phyloP scores from a whole-genome alignment of 2,329 filamentous ascomycete genomes.

The Fusarium tjaetaba region DNA sequence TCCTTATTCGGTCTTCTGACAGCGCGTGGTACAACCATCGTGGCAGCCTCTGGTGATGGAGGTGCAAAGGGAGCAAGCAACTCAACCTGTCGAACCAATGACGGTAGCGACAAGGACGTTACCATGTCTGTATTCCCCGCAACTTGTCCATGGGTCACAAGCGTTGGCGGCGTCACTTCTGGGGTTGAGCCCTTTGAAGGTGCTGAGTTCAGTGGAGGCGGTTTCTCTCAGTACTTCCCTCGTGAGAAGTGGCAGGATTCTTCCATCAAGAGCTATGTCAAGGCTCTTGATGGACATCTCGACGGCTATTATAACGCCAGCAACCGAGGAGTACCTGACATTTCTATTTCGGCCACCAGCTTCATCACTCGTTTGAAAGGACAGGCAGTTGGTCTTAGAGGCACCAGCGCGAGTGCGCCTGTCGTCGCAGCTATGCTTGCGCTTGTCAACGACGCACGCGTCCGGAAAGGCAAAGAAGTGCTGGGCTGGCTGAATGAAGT shows the following conservation, averaged over 20 bases:
- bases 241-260: conserved; percentile 58
- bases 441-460: conserved; percentile 63
- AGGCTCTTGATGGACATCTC: conserved; percentile 54
- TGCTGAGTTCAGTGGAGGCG: conserved; percentile 59
- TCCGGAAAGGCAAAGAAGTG: conserved; percentile 57
- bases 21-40: conserved; percentile 61
- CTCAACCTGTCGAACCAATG: conserved; percentile 67
- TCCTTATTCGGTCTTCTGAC: conserved; percentile 63
- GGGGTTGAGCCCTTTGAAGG: conserved; percentile 51
- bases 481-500: conserved; percentile 65
- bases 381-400: conserved; percentile 44
- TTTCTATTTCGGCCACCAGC: conserved; percentile 66
- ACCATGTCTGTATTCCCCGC: conserved; percentile 72
- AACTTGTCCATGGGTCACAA: conserved; percentile 74
- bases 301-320: conserved; percentile 55
- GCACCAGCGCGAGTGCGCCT: conserved; percentile 64
- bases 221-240: conserved; percentile 62
- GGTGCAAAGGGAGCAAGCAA: conserved; percentile 56
- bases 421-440: conserved; percentile 65
- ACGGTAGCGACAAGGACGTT: conserved; percentile 63
- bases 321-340: conserved; percentile 62
- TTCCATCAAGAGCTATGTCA: conserved; percentile 54
- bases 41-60: conserved; percentile 63
- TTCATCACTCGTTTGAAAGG: conserved; percentile 55
- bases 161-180: conserved; percentile 67